Evolutionary conservation across 768 basidiomycete genomes (phyloP).

Genomic region (Fomitopsis pulvina): DNA sequence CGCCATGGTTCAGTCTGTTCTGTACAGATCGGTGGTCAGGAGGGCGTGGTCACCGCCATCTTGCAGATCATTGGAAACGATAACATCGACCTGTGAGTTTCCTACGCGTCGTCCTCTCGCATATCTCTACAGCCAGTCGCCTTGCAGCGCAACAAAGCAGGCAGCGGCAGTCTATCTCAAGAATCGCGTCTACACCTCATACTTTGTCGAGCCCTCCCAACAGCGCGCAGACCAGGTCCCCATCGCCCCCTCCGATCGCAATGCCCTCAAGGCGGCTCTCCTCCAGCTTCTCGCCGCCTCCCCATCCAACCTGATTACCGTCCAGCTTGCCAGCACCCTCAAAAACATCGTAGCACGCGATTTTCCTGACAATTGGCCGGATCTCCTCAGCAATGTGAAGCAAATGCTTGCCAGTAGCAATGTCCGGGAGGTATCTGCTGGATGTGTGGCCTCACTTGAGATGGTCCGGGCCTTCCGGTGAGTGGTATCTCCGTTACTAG

Average conservation of each 20-base stretch:
- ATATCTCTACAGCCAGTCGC: not conserved
- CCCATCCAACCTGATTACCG: conserved; percentile 57
- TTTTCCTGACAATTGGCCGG: conserved; percentile 74
- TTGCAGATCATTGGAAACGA: conserved; percentile 81
- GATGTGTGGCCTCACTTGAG: conserved; percentile 73
- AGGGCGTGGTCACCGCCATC: conserved; percentile 79
- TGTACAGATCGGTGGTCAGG: conserved; percentile 63
- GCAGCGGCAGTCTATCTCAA: conserved; percentile 86
- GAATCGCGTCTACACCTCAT: conserved; percentile 73
- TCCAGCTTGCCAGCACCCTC: conserved; percentile 70
- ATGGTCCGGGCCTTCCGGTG: conserved; percentile 72
- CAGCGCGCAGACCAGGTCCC: conserved; percentile 54
- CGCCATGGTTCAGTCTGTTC: conserved; percentile 6
- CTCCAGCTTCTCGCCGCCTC: conserved; percentile 65
- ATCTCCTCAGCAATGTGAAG: conserved; percentile 61
- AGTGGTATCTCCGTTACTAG: conserved; percentile 15
- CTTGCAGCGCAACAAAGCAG: conserved; percentile 67
- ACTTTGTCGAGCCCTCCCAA: conserved; percentile 40
- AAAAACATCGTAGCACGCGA: conserved; percentile 71
- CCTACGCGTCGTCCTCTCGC: conserved; percentile 27
- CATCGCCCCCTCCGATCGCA: conserved; percentile 64
- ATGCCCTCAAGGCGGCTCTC: conserved; percentile 61
- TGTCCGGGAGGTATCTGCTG: conserved; percentile 72
- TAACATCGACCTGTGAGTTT: conserved; percentile 65
- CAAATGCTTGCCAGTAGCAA: conserved; percentile 54